A percentile compares a stretch with the other conserved stretches of the same genome.
phyloP scores from a whole-genome alignment of 2,329 filamentous ascomycete species.

The Beauveria varroae region DNA sequence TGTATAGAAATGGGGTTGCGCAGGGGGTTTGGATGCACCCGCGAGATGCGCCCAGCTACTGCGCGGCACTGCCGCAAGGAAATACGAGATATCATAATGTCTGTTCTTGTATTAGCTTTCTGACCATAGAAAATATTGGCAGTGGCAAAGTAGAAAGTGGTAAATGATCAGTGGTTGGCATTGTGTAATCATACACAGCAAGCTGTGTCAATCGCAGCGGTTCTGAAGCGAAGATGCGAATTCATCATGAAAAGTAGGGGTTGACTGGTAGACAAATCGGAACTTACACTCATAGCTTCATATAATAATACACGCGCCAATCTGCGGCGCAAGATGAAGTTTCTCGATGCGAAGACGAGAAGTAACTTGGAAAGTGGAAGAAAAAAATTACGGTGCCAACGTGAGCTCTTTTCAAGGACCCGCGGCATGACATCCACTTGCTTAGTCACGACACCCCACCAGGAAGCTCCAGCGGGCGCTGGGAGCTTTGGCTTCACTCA shows the following conservation, averaged over 20 bases:
- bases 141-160: slow-evolving; percentile 10
- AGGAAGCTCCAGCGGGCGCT: background rate
- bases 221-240: slow-evolving; percentile 39
- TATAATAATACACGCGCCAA: slow-evolving; percentile 7
- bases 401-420: slow-evolving; percentile 7
- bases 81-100: slow-evolving; percentile 29
- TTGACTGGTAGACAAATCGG: background rate
- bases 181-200: slow-evolving; percentile 36
- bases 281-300: slow-evolving; percentile 33
- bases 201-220: slow-evolving; percentile 43
- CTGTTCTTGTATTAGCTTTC: slow-evolving; percentile 19
- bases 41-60: slow-evolving; percentile 1
- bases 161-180: slow-evolving; percentile 30
- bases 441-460: slow-evolving; percentile 9
- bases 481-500: slow-evolving; percentile 4
- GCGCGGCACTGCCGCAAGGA: slow-evolving; percentile 29
- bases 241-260: slow-evolving; percentile 31
- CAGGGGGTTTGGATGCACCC: background rate
- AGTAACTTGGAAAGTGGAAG: background rate
- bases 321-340: background rate
- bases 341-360: background rate
- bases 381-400: background rate
- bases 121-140: slow-evolving; percentile 6
- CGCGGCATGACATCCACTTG: background rate
- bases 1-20: slow-evolving; percentile 4